These are phyloP conservation scores for Neoboletus brunneissimus DNA, from an alignment of 768 basidiomycete species.

Conservation along the genomic window DNA sequence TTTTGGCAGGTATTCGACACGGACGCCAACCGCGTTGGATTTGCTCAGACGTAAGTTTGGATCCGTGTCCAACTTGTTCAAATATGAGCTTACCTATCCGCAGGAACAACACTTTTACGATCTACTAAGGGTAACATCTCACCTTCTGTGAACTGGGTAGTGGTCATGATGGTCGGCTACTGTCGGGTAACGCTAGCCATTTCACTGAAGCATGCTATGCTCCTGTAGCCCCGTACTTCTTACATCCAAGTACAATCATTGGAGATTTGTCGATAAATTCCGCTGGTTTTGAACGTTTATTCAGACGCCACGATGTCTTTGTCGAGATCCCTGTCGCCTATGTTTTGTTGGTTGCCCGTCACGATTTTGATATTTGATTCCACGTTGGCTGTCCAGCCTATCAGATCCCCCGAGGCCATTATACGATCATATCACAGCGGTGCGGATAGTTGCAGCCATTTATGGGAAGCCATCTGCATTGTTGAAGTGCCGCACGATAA, in stretches of 20 bases:
- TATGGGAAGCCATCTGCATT: not conserved
- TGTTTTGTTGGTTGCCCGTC: not conserved
- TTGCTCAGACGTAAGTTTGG: slow-evolving; percentile 24
- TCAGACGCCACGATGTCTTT: not conserved
- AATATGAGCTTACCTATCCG: not conserved
- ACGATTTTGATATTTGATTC: not conserved
- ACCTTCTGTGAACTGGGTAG: too few relatives aligned
- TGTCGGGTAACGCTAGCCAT: too few relatives aligned
- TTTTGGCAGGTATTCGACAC: slow-evolving; percentile 20
- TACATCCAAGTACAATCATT: not conserved
- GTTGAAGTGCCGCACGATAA: too few relatives aligned
- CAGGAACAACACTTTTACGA: slow-evolving; percentile 23
- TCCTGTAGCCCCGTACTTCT: not conserved
- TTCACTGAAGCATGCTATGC: too few relatives aligned
- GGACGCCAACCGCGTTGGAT: slow-evolving; percentile 19
- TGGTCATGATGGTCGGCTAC: too few relatives aligned
- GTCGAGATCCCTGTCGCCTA: not conserved
- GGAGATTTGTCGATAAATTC: not conserved
- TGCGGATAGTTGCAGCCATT: not conserved
- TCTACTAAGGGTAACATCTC: not conserved
- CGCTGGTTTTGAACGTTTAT: not conserved
- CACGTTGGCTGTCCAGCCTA: too few relatives aligned
- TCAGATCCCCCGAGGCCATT: not conserved
- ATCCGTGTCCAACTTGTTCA: not conserved
- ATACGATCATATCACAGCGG: not conserved